These are phyloP conservation scores for Vitis rotundifolia DNA, from an alignment of 164 flowering plant genomes.

Conservation along the genomic window DNA sequence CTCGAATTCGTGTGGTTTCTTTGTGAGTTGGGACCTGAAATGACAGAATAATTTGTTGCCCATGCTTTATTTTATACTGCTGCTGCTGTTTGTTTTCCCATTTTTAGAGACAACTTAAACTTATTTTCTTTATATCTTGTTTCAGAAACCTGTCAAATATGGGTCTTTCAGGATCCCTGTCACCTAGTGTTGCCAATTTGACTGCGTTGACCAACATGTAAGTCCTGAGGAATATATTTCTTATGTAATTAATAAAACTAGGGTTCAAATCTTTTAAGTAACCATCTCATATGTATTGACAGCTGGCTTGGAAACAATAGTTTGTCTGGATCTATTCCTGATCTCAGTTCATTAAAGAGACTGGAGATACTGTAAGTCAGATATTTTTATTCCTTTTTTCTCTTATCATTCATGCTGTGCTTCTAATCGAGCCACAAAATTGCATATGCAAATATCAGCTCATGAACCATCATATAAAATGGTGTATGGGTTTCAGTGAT, in stretches of 20 bases:
- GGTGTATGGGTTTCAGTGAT: neutral
- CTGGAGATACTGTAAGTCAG: conserved; percentile 69
- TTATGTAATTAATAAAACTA: neutral
- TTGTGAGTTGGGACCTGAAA: conserved; percentile 54
- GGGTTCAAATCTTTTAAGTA: neutral
- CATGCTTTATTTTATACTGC: neutral
- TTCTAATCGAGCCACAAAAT: neutral
- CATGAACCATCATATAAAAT: neutral
- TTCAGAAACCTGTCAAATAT: conserved; percentile 75
- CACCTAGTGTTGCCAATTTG: conserved; percentile 64
- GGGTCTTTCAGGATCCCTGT: conserved; percentile 76
- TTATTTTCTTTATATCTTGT: conserved; percentile 8
- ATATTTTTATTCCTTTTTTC: neutral
- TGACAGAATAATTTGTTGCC: neutral
- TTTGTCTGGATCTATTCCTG: conserved; percentile 78
- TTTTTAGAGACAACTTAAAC: neutral
- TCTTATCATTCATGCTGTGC: neutral
- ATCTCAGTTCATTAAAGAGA: conserved; percentile 57
- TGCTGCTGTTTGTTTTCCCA: neutral
- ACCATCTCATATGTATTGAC: conserved; percentile 26
- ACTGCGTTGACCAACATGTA: conserved; percentile 71
- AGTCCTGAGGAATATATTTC: conserved; percentile 13
- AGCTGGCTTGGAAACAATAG: conserved; percentile 78
- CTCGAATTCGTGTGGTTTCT: conserved; percentile 56
- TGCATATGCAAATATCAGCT: neutral